Evolutionary conservation across 2,329 filamentous ascomycete species (phyloP).

Genomic region (Sclerotinia subarctica): DNA sequence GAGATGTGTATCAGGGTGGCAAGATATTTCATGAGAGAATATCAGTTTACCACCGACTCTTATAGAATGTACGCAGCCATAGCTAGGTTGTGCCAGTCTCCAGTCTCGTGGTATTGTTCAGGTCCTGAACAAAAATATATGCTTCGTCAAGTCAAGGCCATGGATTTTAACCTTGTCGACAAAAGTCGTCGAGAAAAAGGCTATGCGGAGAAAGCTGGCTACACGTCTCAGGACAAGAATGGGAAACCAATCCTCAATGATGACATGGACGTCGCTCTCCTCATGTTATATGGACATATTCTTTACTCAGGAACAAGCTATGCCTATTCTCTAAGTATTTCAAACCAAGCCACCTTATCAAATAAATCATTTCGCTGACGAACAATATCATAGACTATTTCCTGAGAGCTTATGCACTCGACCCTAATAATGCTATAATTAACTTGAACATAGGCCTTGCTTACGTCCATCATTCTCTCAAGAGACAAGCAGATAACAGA

Average conservation of each 20-base stretch:
- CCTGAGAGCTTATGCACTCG: conserved; percentile 69
- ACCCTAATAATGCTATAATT: conserved; percentile 73
- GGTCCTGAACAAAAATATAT: conserved; percentile 87
- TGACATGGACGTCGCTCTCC: conserved; percentile 69
- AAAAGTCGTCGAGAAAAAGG: conserved; percentile 47
- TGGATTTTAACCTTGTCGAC: conserved; percentile 67
- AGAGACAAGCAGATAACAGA: conserved; percentile 84
- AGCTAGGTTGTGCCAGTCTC: conserved; percentile 72
- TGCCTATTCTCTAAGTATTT: conserved; percentile 69
- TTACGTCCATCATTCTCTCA: conserved; percentile 86
- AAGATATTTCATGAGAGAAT: conserved; percentile 81
- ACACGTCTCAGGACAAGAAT: conserved; percentile 40
- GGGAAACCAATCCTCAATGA: conserved; percentile 36
- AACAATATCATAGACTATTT: conserved; percentile 66
- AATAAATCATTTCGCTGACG: background rate
- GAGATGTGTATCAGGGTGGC: conserved; percentile 69
- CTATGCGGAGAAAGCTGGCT: conserved; percentile 44
- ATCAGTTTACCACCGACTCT: conserved; percentile 74
- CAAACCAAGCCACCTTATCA: background rate
- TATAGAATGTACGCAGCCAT: conserved; percentile 80
- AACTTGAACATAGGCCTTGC: conserved; percentile 77
- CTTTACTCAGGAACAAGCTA: conserved; percentile 81
- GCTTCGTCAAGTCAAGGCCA: conserved; percentile 83
- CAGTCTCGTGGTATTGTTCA: conserved; percentile 71
- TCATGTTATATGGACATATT: conserved; percentile 89